phyloP scores from a whole-genome alignment of 2,329 filamentous ascomycete species.

The Dactylella cylindrospora region DNA sequence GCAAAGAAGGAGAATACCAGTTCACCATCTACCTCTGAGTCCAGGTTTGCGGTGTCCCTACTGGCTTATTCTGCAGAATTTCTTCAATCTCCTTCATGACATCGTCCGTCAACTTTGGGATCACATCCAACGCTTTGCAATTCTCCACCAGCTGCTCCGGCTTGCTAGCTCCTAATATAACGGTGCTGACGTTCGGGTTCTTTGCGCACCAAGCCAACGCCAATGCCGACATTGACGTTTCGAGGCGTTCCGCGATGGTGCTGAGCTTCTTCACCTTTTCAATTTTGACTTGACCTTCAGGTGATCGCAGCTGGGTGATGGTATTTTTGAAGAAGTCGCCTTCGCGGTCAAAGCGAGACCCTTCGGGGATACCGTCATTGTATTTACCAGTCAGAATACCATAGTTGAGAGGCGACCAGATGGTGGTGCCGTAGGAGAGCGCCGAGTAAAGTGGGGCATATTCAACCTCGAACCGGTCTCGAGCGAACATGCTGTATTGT shows the following conservation, averaged over 20 bases:
- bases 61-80: slow-evolving; percentile 53
- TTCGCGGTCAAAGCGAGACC: slow-evolving; percentile 63
- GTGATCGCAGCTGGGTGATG: slow-evolving; percentile 57
- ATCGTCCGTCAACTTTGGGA: slow-evolving; percentile 54
- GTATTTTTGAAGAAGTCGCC: slow-evolving; percentile 62
- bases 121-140: slow-evolving; percentile 54
- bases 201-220: slow-evolving; percentile 63
- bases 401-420: slow-evolving; percentile 60
- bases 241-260: slow-evolving; percentile 57
- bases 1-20: background rate
- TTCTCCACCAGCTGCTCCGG: slow-evolving; percentile 54
- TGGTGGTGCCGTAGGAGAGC: slow-evolving; percentile 50
- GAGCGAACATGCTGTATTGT: slow-evolving; percentile 65
- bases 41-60: slow-evolving; percentile 20
- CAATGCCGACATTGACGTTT: slow-evolving; percentile 57
- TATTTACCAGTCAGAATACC: slow-evolving; percentile 66
- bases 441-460: slow-evolving; percentile 58
- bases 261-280: slow-evolving; percentile 62
- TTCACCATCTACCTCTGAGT: slow-evolving; percentile 22
- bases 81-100: slow-evolving; percentile 57
- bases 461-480: slow-evolving; percentile 64
- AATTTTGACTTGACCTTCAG: slow-evolving; percentile 59
- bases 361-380: slow-evolving; percentile 64
- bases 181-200: slow-evolving; percentile 61
- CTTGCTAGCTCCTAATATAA: slow-evolving; percentile 59